Base-by-base conservation (phyloP, 768 basidiomycete genomes). In the Macrocybe gigantea region DNA sequence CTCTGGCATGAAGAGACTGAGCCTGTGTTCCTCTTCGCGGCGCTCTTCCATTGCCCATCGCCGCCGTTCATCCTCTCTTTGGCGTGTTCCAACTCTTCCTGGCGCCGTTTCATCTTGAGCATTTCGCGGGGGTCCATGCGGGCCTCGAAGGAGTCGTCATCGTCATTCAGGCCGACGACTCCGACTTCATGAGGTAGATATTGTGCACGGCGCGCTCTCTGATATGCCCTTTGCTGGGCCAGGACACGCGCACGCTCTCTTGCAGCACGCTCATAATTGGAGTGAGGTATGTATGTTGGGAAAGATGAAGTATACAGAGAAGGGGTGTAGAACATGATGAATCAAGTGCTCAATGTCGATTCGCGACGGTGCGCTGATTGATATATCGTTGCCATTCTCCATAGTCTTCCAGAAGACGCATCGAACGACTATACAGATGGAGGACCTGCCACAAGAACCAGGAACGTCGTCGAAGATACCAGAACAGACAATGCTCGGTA, bases 171-270 rank as follows among this genome's bases (percentile, higher is more conserved):
- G 41, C 73, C 72, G 11, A 68, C 64, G 15, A 13, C 38, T 13
- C 52, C 35, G 11, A 14, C 35, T 51, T 54, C 56, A 43, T 55
- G 44, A 5, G 73, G 74, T 30, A 74, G 64, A 48, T 71, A 74
- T 44, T 66, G 62, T 8, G 67, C 63, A 35, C 68, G 61, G 13
- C 67, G 65, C 1, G 62, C 59, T 14, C 67, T 69, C 34, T 61
- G 62, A 14, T 65, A 65, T 5, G 66, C 69, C 12, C 66, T 49
- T 33, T 61, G 61, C 13, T 59, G 60, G 4, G 64, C 60, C 4
- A 59, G 57, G 8, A 49, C 48, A 8, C 53, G 58, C 1, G 58
- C 59, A 9, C 56, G 57, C 14, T 61, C 59, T 30, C 60, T 49
- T 43, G 36, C 32, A 42, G 47, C 48, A 22, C 22, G 22, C 22